Percentiles rank a stretch among this genome's conserved stretches.
Conservation (phyloP, 2,329 filamentous ascomycete species). For the Zymoseptoria brevis region DNA sequence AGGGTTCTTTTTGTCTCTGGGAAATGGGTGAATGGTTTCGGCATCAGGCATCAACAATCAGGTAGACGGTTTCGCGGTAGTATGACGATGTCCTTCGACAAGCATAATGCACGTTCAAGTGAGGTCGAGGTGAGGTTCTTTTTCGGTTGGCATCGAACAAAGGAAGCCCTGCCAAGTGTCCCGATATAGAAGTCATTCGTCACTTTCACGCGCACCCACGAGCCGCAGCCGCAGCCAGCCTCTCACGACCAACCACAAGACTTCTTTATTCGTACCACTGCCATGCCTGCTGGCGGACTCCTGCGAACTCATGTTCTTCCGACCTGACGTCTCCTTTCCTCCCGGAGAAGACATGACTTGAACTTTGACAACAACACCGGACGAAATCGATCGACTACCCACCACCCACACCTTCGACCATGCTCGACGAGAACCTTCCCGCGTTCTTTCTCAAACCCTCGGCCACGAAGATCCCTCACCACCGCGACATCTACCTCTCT, state of each 20-base stretch:
- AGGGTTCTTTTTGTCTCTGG: not conserved
- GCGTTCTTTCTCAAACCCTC: constrained; percentile 54
- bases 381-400: not conserved
- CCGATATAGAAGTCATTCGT: not conserved
- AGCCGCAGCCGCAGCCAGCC: not conserved
- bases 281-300: not conserved
- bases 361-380: not conserved
- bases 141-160: not conserved
- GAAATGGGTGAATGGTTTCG: not conserved
- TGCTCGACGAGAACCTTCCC: constrained; percentile 57
- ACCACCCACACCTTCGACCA: not conserved
- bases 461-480: constrained; percentile 42
- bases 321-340: not conserved
- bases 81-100: too few relatives aligned
- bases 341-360: not conserved
- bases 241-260: not conserved
- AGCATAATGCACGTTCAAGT: not conserved
- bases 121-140: not conserved
- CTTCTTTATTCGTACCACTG: not conserved
- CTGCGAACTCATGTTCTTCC: not conserved
- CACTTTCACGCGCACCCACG: not conserved
- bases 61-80: not conserved
- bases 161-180: not conserved
- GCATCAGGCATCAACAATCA: not conserved
- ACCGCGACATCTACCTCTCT: constrained; percentile 48